Conservation (phyloP, 129 eudicot genomes). For the Escallonia herrerae region DNA sequence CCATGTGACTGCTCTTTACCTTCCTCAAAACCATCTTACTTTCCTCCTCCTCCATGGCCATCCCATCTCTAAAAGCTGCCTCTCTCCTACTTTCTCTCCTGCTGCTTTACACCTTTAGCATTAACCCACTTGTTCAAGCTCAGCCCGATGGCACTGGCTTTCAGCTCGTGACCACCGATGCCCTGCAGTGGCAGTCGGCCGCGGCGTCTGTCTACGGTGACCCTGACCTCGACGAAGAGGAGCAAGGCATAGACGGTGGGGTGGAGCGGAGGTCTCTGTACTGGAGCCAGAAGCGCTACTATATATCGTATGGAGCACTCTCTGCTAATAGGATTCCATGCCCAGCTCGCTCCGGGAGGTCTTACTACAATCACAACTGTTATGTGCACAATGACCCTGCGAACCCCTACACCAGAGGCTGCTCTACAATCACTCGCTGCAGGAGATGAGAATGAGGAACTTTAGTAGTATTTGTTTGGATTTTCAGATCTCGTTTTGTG, state of each 20-base stretch:
- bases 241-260: not conserved
- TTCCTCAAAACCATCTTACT: not conserved
- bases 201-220: constrained; percentile 1
- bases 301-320: constrained; percentile 28
- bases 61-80: not conserved
- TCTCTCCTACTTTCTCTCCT: not conserved
- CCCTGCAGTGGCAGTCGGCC: constrained; percentile 11
- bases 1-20: too few relatives aligned
- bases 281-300: constrained; percentile 21
- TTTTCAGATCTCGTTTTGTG: not conserved
- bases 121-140: not conserved
- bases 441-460: constrained; percentile 4
- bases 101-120: not conserved
- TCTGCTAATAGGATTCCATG: constrained; percentile 33
- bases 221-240: constrained; percentile 8
- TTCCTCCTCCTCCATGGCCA: not conserved
- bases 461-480: not conserved
- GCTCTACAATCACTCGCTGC: constrained; percentile 32
- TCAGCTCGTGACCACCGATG: constrained; percentile 2
- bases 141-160: constrained; percentile 4
- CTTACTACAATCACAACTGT: constrained; percentile 30
- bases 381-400: constrained; percentile 17
- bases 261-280: constrained; percentile 19
- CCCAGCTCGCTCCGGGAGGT: constrained; percentile 33
- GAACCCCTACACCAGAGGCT: constrained; percentile 27